These are phyloP conservation scores for Candida sanyaensis DNA, from an alignment of 1,139 yeast genomes.

Conservation along the genomic window DNA sequence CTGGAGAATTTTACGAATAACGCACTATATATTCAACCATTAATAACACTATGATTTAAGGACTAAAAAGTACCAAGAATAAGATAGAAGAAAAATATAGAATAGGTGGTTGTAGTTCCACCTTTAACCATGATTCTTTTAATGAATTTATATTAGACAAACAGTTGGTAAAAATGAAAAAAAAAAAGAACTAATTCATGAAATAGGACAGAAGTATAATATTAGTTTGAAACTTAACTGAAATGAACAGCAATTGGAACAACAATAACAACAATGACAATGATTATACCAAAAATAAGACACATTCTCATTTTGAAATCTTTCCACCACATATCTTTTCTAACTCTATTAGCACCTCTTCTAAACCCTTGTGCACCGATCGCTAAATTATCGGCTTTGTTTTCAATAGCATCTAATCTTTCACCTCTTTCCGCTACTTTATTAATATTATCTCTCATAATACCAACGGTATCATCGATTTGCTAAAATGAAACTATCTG, in stretches of 20 bases:
- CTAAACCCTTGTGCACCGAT: conserved; percentile 95
- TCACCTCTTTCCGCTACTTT: conserved; percentile 96
- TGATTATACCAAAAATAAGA: conserved; percentile 75
- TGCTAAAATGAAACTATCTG: conserved; percentile 45
- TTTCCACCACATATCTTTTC: conserved; percentile 99
- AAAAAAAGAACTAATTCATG: not conserved
- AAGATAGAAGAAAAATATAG: not conserved
- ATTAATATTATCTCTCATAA: conserved; percentile 97
- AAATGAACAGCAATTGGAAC: conserved; percentile 95
- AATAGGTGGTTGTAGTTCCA: not conserved
- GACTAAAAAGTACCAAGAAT: not conserved
- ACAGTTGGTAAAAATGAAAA: not conserved
- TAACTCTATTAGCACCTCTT: conserved; percentile 94
- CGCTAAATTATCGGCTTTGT: conserved; percentile 91
- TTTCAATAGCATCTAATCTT: conserved; percentile 88
- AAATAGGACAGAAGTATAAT: too few relatives aligned
- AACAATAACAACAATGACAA: conserved; percentile 82
- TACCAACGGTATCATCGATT: conserved; percentile 95
- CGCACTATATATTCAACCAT: not conserved
- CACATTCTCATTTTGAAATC: conserved; percentile 97
- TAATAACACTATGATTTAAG: not conserved
- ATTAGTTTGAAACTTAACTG: conserved; percentile 27
- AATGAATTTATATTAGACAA: too few relatives aligned
- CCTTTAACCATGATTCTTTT: not conserved
- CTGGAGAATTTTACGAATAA: not conserved